phyloP scores from a whole-genome alignment of 768 basidiomycete species.

The Mycena polygramma region DNA sequence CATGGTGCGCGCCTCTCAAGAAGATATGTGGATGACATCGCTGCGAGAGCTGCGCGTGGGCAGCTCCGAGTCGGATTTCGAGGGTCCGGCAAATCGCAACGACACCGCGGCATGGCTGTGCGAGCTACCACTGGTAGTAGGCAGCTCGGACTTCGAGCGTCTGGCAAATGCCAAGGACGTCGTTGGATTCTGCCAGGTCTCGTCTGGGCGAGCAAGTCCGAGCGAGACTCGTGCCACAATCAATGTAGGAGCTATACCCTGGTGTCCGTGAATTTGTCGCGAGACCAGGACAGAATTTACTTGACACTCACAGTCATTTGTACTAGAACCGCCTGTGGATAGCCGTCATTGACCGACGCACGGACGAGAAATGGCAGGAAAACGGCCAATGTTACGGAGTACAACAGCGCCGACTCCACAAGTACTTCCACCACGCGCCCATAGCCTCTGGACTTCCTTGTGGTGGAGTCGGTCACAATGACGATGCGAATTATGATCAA shows the following conservation, averaged over 20 bases:
- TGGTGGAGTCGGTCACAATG: neutral
- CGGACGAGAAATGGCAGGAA: neutral
- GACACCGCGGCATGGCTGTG: too few relatives aligned
- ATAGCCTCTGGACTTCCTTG: neutral
- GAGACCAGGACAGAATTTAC: neutral
- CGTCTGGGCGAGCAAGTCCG: neutral
- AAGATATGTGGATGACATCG: too few relatives aligned
- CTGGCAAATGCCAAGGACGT: too few relatives aligned
- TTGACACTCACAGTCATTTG: neutral
- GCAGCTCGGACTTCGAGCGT: too few relatives aligned
- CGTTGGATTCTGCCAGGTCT: constrained; percentile 1
- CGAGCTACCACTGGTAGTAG: too few relatives aligned
- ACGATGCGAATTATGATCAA: neutral
- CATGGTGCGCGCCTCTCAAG: too few relatives aligned
- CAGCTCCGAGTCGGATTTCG: too few relatives aligned
- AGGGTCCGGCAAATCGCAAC: too few relatives aligned
- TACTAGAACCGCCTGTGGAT: neutral
- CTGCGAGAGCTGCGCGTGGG: too few relatives aligned
- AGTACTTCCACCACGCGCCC: neutral
- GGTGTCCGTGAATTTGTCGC: neutral
- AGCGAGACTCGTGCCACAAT: constrained; percentile 3
- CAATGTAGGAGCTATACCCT: neutral
- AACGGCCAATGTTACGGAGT: neutral
- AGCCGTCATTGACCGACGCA: neutral
- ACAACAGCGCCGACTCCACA: neutral